phyloP scores from a whole-genome alignment of 192 early-diverging fungal genomes.

The Dispira parvispora region DNA sequence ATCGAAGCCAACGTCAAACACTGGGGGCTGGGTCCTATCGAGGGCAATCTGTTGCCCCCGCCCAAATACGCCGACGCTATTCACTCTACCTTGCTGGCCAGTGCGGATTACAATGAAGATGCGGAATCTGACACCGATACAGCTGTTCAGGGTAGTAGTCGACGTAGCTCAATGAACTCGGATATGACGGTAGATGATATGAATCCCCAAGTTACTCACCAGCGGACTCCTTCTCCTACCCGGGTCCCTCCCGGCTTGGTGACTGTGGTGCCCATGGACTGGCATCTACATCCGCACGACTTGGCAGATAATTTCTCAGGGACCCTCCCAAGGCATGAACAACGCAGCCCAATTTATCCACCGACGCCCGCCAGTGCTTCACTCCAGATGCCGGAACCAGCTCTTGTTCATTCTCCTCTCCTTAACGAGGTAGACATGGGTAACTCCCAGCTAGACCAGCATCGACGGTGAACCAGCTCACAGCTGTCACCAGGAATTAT shows the following conservation, averaged over 20 bases:
- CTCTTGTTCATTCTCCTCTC: not conserved
- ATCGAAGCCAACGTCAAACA: slow-evolving; percentile 72
- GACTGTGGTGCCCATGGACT: slow-evolving; percentile 1
- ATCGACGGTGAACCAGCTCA: too few species aligned
- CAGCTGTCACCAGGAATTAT: too few species aligned
- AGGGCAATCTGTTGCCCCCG: slow-evolving; percentile 51
- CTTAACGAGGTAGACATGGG: not conserved
- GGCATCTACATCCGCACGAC: slow-evolving; percentile 11
- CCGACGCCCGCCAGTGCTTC: not conserved
- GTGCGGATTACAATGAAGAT: not conserved
- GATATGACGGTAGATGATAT: not conserved
- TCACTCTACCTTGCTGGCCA: slow-evolving; percentile 37
- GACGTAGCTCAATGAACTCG: slow-evolving; percentile 6
- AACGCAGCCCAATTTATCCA: not conserved
- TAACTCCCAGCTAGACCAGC: not conserved
- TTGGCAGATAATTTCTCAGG: not conserved
- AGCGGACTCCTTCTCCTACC: not conserved
- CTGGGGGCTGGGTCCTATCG: slow-evolving; percentile 59
- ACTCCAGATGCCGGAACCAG: not conserved
- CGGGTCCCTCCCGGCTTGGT: not conserved
- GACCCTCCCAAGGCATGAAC: not conserved
- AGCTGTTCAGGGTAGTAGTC: not conserved
- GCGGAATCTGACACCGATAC: slow-evolving; percentile 2
- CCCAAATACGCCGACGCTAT: slow-evolving; percentile 54
- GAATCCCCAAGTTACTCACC: not conserved